phyloP scores from a whole-genome alignment of 2,329 filamentous ascomycete species.

The Penicillium aurantiogriseum region DNA sequence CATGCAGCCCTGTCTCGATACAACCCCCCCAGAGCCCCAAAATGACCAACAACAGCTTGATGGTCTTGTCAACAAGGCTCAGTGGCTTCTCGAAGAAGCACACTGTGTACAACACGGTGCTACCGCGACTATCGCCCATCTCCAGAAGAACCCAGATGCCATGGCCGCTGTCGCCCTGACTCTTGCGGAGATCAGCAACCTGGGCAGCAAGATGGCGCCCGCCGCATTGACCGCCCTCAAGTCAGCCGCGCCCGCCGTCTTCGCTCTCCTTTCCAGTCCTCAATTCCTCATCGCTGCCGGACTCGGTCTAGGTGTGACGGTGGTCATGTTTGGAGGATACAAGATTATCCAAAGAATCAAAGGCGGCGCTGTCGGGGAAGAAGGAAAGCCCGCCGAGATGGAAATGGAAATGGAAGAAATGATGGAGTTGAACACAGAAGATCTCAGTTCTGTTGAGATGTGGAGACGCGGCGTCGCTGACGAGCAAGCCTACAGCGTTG shows the following conservation, averaged over 20 bases:
- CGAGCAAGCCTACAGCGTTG: slow-evolving; percentile 52
- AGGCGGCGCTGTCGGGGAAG: slow-evolving; percentile 35
- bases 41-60: slow-evolving; percentile 59
- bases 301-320: slow-evolving; percentile 85
- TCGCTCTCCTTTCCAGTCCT: slow-evolving; percentile 80
- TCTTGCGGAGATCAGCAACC: slow-evolving; percentile 81
- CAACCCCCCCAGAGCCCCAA: slow-evolving; percentile 40
- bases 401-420: slow-evolving; percentile 52
- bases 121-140: slow-evolving; percentile 73
- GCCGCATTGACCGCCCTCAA: slow-evolving; percentile 74
- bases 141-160: slow-evolving; percentile 81
- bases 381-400: slow-evolving; percentile 17
- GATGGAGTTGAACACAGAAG: slow-evolving; percentile 52
- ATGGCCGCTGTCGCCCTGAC: slow-evolving; percentile 92
- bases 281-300: slow-evolving; percentile 93
- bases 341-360: slow-evolving; percentile 90
- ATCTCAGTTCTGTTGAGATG: slow-evolving; percentile 57
- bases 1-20: slow-evolving; percentile 56
- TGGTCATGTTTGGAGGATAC: slow-evolving; percentile 93
- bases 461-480: slow-evolving; percentile 66
- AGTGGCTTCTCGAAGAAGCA: slow-evolving; percentile 77
- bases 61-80: slow-evolving; percentile 70
- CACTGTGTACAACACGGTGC: slow-evolving; percentile 86
- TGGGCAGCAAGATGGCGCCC: slow-evolving; percentile 81
- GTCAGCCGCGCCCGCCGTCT: slow-evolving; percentile 77